Evolutionary conservation across 2,329 filamentous ascomycete species (phyloP), one percentile per base, ranked within the genome.

Genomic region (Pseudophaeomoniella oleicola): DNA sequence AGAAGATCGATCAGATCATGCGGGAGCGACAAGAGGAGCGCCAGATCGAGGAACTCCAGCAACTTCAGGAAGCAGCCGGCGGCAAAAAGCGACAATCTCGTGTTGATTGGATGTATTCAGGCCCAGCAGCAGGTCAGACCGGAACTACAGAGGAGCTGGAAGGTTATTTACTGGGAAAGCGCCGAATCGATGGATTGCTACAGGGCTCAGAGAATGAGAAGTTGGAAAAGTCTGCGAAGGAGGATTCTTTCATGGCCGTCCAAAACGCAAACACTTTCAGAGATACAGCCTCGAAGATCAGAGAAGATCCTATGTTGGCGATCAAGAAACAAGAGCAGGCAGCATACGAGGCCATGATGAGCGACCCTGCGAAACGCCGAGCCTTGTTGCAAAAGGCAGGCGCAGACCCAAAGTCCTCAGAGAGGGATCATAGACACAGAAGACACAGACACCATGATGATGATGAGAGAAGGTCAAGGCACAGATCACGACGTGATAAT

Each of bases 91-190:
- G 80, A 37, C 63, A 81, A 18, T 79, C 88, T 49, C 77, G 86
- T 22, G 88, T 98, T 16, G 90, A 96, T 51, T 98, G 90, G 84
- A 94, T 98, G 85, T 98, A 98, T 60, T 76, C 81, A 48, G 88
- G 88, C 1, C 86, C 90, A 5, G 81, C 79, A 35, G 71, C 68
- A 39, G 83, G 84, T 22, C 78, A 82, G 51, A 66, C 67, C n/a
- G 81, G 80, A 18, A 83, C 75, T 29, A 75, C 62, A 0, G 88
- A 94, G 56, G 90, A 96, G 60, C 86, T 84, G 62, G 90, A 98
- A 53, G 85, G 82, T 3, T 98, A 93, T 55, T 62, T 98, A 1
- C 67, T 98, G 11, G 90, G 90, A 36, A 96, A 94, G 66, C 72
- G 90, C 40, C 73, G 87, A 40, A 88, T 98, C 54, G 88, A 96